Evolutionary conservation across 768 basidiomycete species (phyloP).

Genomic region (Crassisporium funariophilum): DNA sequence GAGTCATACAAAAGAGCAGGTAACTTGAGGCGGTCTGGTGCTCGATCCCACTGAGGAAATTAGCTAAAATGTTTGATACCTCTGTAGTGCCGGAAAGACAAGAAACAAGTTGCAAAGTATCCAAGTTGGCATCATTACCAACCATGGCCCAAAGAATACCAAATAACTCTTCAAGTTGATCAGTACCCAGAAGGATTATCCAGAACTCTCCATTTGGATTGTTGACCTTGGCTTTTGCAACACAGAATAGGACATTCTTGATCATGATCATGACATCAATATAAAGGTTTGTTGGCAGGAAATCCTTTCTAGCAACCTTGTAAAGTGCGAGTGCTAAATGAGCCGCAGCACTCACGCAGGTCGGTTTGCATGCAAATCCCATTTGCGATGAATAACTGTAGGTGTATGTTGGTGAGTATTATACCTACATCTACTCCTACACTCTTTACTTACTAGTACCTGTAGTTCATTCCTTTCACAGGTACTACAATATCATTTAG

Average conservation of each 20-base stretch:
- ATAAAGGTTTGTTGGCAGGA: conserved; percentile 31
- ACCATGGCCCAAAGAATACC: conserved; percentile 36
- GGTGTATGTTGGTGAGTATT: too few species aligned
- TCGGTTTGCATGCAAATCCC: too few species aligned
- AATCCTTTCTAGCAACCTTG: conserved; percentile 9
- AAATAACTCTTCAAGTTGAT: conserved; percentile 36
- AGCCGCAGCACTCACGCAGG: conserved; percentile 27
- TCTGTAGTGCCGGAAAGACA: conserved; percentile 33
- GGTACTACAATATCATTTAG: too few species aligned
- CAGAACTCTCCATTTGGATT: conserved; percentile 32
- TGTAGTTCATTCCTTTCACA: too few species aligned
- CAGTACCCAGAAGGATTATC: conserved; percentile 38
- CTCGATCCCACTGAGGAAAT: conserved; percentile 40
- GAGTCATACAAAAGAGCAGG: conserved; percentile 26
- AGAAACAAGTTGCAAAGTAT: conserved; percentile 27
- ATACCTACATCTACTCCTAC: too few species aligned
- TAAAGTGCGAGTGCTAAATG: conserved; percentile 27
- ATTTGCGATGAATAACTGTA: too few species aligned
- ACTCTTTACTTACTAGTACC: too few species aligned
- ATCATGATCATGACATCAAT: conserved; percentile 30
- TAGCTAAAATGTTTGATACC: conserved; percentile 34
- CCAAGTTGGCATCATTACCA: conserved; percentile 30
- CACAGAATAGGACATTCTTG: conserved; percentile 33
- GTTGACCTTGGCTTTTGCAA: conserved; percentile 34
- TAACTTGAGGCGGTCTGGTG: conserved; percentile 34